Conservation (phyloP, 2,329 filamentous ascomycete species). For the Bipolaris cookei region DNA sequence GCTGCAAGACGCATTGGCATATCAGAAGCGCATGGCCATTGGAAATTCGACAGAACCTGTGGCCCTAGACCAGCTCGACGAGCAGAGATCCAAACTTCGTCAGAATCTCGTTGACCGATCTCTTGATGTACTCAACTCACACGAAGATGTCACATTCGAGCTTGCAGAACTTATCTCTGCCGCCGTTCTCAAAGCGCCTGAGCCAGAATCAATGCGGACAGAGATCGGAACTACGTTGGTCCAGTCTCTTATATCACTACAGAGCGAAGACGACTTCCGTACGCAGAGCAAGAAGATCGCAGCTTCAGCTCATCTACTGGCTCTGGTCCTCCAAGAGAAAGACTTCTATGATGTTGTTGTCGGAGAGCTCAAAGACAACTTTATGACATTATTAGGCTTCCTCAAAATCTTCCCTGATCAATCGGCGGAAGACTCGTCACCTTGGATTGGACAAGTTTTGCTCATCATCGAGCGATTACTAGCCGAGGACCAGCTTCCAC, state of each 20-base stretch:
- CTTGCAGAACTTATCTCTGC: constrained; percentile 84
- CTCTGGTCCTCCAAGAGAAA: constrained; percentile 81
- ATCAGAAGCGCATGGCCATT: constrained; percentile 41
- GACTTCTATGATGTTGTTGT: constrained; percentile 80
- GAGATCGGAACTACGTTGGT: constrained; percentile 85
- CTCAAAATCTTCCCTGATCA: constrained; percentile 73
- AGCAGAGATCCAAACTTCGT: constrained; percentile 73
- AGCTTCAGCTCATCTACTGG: constrained; percentile 90
- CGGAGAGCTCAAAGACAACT: constrained; percentile 75
- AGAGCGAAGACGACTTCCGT: constrained; percentile 63
- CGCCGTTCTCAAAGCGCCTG: constrained; percentile 68
- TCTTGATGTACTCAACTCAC: constrained; percentile 85
- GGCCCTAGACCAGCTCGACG: constrained; percentile 80
- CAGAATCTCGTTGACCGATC: constrained; percentile 85
- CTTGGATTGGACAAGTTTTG: constrained; percentile 90
- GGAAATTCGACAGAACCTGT: constrained; percentile 51
- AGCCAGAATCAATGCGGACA: constrained; percentile 65
- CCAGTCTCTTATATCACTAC: constrained; percentile 76
- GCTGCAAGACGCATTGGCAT: constrained; percentile 39
- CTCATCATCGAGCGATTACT: constrained; percentile 88
- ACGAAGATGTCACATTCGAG: constrained; percentile 88
- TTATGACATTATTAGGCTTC: constrained; percentile 77
- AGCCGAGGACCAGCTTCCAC: constrained; percentile 85
- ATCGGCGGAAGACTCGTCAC: constrained; percentile 77
- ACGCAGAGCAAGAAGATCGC: constrained; percentile 73